Conservation (phyloP, 441 rosid genomes). For the Arabidopsis lyrata region DNA sequence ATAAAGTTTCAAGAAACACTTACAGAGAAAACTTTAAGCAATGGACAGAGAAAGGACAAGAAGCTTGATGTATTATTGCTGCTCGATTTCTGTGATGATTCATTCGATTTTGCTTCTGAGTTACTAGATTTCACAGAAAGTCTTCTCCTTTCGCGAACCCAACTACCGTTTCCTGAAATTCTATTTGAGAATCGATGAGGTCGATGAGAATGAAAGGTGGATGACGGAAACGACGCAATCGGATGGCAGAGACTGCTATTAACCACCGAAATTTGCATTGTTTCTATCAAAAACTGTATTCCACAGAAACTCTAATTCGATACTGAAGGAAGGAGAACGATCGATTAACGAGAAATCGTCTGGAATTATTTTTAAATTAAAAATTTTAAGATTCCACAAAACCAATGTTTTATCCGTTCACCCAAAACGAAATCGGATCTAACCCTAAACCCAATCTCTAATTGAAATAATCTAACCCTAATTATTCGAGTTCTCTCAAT, state of each 20-base stretch:
- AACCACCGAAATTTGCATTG: constrained; percentile 18
- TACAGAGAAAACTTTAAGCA: constrained; percentile 81
- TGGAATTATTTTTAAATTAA: no score
- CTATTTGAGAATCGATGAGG: constrained; percentile 17
- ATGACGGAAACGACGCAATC: constrained; percentile 38
- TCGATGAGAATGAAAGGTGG: constrained; percentile 25
- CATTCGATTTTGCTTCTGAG: constrained; percentile 35
- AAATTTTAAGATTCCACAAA: no score
- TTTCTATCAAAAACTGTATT: not conserved
- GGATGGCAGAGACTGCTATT: not conserved
- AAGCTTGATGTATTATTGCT: constrained; percentile 51
- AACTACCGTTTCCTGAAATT: constrained; percentile 15
- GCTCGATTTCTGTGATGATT: not conserved
- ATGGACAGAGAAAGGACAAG: constrained; percentile 84
- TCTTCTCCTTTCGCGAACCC: constrained; percentile 42
- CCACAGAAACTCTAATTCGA: not conserved
- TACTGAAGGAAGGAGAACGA: not conserved
- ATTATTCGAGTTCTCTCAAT: no score
- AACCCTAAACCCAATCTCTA: no score
- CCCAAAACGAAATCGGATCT: no score
- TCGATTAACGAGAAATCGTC: not conserved
- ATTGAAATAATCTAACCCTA: no score
- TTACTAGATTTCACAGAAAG: constrained; percentile 45
- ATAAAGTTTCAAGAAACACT: constrained; percentile 27
- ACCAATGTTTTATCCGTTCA: no score